phyloP scores from a whole-genome alignment of 2,329 filamentous ascomycete genomes.

The Diaporthe eres region DNA sequence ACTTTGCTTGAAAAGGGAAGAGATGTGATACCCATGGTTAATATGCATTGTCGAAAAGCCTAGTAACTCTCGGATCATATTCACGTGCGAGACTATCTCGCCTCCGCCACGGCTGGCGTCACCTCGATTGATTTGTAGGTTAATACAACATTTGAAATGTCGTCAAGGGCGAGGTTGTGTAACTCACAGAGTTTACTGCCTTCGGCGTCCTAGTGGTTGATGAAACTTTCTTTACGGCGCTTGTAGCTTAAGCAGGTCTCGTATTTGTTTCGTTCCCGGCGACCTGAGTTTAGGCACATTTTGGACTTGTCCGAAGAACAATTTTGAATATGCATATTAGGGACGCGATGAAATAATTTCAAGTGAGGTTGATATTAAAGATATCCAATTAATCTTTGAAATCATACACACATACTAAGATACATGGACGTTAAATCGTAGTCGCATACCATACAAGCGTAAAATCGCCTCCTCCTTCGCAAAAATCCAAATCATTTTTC shows the following conservation, averaged over 20 bases:
- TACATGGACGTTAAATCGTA: slow-evolving; percentile 27
- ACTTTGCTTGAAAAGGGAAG: not conserved
- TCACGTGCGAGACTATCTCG: not conserved
- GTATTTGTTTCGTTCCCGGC: not conserved
- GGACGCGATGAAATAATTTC: not conserved
- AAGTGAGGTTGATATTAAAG: not conserved
- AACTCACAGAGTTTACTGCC: too few species aligned
- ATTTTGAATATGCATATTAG: not conserved
- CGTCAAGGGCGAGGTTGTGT: too few species aligned
- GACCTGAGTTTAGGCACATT: too few species aligned
- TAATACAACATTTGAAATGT: not conserved
- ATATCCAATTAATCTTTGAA: not conserved
- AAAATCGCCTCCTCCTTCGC: not conserved
- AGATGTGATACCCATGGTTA: not conserved
- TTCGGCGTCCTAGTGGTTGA: too few species aligned
- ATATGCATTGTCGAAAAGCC: not conserved
- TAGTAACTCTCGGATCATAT: not conserved
- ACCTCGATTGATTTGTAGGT: not conserved
- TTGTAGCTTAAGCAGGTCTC: too few species aligned
- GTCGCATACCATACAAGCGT: not conserved
- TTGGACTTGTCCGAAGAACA: not conserved
- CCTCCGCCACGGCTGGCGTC: not conserved
- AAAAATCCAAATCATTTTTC: not conserved
- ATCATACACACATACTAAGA: slow-evolving; percentile 17
- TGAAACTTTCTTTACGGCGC: too few species aligned